These are phyloP conservation scores for Oryza glumipatula DNA, from an alignment of 176 grass and related monocot species.

Conservation along the genomic window DNA sequence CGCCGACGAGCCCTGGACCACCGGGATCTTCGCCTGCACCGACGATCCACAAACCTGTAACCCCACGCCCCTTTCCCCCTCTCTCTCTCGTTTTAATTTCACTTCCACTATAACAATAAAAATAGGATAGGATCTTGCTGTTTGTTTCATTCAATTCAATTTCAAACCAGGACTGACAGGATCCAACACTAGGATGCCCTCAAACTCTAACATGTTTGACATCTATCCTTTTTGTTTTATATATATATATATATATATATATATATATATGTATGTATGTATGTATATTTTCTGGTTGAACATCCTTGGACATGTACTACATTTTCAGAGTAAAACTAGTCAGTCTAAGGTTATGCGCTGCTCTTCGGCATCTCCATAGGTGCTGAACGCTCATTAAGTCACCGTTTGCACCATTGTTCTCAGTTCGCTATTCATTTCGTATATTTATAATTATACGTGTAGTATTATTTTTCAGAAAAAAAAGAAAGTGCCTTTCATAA, in stretches of 20 bases:
- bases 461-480: slow-evolving; percentile 1
- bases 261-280: too few species aligned
- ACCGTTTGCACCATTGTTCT: not conserved
- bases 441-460: not conserved
- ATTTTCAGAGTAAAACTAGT: not conserved
- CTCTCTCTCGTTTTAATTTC: not conserved
- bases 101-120: not conserved
- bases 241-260: too few species aligned
- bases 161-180: too few species aligned
- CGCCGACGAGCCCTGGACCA: slow-evolving; percentile 83
- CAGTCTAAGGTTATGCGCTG: not conserved
- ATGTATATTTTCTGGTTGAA: too few species aligned
- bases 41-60: slow-evolving; percentile 77
- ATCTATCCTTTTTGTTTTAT: too few species aligned
- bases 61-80: not conserved
- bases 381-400: too few species aligned
- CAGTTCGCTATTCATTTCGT: not conserved
- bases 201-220: too few species aligned
- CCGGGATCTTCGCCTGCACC: slow-evolving; percentile 78
- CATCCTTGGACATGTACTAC: too few species aligned
- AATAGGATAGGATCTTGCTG: too few species aligned
- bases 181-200: too few species aligned
- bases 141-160: too few species aligned
- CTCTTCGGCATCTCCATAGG: too few species aligned
- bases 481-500: not conserved